Base-by-base conservation (phyloP, 2,329 filamentous ascomycete genomes). In the Xylariaceae sp. region DNA sequence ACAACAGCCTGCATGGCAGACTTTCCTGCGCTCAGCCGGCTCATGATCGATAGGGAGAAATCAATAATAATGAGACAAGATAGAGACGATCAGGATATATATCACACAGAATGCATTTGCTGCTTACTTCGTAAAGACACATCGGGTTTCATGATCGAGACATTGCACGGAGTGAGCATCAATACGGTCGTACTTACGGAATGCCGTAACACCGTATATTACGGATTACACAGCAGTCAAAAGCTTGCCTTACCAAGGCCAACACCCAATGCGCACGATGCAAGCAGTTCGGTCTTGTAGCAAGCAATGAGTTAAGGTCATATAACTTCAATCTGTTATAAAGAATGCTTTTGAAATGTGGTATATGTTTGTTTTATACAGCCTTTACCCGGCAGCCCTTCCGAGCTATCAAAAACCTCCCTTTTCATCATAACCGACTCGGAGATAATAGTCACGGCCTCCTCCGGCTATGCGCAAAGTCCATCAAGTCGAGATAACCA, bases 321-420 rank as follows among this genome's bases (percentile, higher is more conserved):
- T 30, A 30, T 5, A 30, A 30, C 23, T 30, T 30, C 23, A 30
- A 30, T 30, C 23, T 30, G 23, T 30, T 55, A 57, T 53, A 57
- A 47, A 56, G 58, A 50, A 62, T 62, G 56, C 55, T 51, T 58
- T 56, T 64, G 23, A 51, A 55, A 23, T 60, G 55, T 47, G 62
- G 18, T 59, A 51, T 9, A 13, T 51, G 11, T 51, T 6, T 63
- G 57, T 15, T 67, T 71, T 68, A 66, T 71, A 71, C 68, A 56
- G 55, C 56, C 63, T 55, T 61, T 30, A 30, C 58, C 17, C 49
- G 9, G 23, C 4, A 51, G 49, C 49, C 3, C 23, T 35, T 51
- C 49, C 49, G 23, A 51, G 49, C 61, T 54, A 53, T 45, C 49
- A 23, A 34, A 23, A 23, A 30, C 45, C 34, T 17, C 56, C 55